Conservation (phyloP, 305 asterid genomes). For the Striga hermonthica region DNA sequence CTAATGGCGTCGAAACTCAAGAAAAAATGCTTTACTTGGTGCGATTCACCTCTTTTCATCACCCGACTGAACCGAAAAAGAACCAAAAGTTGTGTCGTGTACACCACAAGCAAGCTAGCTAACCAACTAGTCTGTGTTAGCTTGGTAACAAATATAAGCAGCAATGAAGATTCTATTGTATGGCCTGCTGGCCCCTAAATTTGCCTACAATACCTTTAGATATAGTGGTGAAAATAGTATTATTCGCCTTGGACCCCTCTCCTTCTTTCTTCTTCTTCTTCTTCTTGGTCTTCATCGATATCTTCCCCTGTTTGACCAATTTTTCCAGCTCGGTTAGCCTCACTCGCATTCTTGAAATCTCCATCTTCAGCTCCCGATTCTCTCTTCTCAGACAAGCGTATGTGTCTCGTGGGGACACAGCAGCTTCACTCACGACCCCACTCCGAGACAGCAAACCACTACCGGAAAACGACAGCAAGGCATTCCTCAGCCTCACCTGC, state of each 20-base stretch:
- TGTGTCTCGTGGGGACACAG: slow-evolving; percentile 59
- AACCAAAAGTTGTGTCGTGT: no score
- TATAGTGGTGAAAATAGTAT: slow-evolving; percentile 51
- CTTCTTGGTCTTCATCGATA: no score
- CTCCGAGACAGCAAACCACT: slow-evolving; percentile 46
- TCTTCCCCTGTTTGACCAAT: slow-evolving; percentile 67
- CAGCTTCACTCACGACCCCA: slow-evolving; percentile 49
- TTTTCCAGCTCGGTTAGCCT: slow-evolving; percentile 68
- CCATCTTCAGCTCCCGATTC: slow-evolving; percentile 61
- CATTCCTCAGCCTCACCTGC: slow-evolving; percentile 55
- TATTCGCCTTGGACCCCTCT: slow-evolving; percentile 48
- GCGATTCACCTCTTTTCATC: no score
- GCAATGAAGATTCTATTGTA: no score
- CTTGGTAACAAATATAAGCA: no score
- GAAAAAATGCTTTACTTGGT: no score
- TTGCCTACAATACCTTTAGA: slow-evolving; percentile 63
- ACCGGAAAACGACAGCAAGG: slow-evolving; percentile 44
- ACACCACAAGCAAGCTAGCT: no score
- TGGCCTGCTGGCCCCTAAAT: no score
- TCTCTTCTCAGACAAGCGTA: slow-evolving; percentile 67
- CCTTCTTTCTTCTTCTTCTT: no score
- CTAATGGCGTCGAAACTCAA: no score
- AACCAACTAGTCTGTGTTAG: no score
- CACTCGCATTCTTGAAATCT: slow-evolving; percentile 65
- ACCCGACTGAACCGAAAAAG: no score